Evolutionary conservation across 192 early-diverging fungal species (phyloP).

Genomic region (Geranomyces michiganensis): DNA sequence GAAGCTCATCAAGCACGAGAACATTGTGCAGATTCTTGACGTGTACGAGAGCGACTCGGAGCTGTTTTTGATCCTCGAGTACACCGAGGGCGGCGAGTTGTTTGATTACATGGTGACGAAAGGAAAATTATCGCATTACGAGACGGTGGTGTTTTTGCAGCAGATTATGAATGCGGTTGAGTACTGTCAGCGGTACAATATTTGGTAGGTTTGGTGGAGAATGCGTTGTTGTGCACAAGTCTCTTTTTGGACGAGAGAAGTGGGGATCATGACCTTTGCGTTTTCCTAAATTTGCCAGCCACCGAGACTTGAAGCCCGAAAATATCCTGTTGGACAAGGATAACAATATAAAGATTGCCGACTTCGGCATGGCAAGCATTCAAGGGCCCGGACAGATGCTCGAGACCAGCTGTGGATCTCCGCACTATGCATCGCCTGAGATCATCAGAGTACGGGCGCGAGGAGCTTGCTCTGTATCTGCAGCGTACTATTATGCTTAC

Average conservation of each 20-base stretch:
- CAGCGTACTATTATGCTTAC: no score
- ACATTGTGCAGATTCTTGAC: conserved; percentile 60
- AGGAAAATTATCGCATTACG: conserved; percentile 75
- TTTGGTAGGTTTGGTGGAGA: conserved; percentile 79
- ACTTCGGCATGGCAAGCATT: conserved; percentile 91
- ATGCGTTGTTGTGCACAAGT: no score
- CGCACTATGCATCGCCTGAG: conserved; percentile 76
- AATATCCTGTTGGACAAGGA: conserved; percentile 86
- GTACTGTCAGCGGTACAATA: conserved; percentile 91
- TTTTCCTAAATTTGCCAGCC: conserved; percentile 34
- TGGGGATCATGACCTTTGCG: no score
- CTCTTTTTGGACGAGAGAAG: no score
- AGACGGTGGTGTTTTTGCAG: conserved; percentile 91
- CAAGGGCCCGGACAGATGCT: conserved; percentile 56
- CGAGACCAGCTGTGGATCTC: conserved; percentile 71
- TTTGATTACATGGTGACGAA: conserved; percentile 70
- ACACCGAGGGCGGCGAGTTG: conserved; percentile 72
- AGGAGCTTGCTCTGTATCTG: neutral
- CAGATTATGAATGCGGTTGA: conserved; percentile 95
- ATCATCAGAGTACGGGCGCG: conserved; percentile 70
- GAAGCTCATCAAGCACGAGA: conserved; percentile 63
- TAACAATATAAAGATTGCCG: conserved; percentile 94
- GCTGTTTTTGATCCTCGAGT: conserved; percentile 68
- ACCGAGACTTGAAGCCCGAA: conserved; percentile 65
- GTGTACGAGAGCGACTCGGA: conserved; percentile 61